Evolutionary conservation across 768 basidiomycete species (phyloP).

Genomic region (Pisolithus sp.): DNA sequence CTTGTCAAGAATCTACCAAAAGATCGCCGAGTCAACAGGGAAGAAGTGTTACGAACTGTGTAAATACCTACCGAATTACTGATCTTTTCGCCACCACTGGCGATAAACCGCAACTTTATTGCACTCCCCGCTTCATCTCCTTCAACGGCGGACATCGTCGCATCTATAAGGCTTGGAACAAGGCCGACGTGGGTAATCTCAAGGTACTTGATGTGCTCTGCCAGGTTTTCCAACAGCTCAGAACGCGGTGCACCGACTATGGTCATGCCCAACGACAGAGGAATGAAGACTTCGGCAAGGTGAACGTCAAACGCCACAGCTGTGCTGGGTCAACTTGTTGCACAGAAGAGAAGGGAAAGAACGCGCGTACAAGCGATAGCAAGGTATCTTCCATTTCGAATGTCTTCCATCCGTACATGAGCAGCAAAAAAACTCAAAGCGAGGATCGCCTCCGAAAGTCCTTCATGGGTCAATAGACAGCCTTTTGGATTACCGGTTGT

Average conservation of each 20-base stretch:
- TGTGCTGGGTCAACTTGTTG: constrained; percentile 10
- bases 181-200: constrained; percentile 45
- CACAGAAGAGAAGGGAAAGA: background rate
- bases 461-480: constrained; percentile 35
- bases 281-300: constrained; percentile 37
- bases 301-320: constrained; percentile 51
- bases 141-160: constrained; percentile 31
- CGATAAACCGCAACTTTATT: constrained; percentile 37
- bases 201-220: constrained; percentile 34
- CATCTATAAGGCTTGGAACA: constrained; percentile 49
- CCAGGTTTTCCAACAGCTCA: constrained; percentile 35
- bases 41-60: background rate
- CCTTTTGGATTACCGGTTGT: constrained; percentile 50
- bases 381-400: constrained; percentile 29
- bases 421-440: constrained; percentile 22
- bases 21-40: background rate
- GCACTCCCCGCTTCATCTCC: constrained; percentile 24
- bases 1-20: constrained; percentile 34
- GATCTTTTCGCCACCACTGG: constrained; percentile 49
- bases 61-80: constrained; percentile 36
- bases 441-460: constrained; percentile 27
- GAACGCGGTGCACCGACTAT: constrained; percentile 36
- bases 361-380: constrained; percentile 38
- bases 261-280: constrained; percentile 39
- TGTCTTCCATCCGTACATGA: constrained; percentile 15